Percentiles rank a stretch among this genome's conserved stretches.
These are phyloP conservation scores for Ogataea wickerhamii DNA, from an alignment of 805 yeast species.

Conservation along the genomic window DNA sequence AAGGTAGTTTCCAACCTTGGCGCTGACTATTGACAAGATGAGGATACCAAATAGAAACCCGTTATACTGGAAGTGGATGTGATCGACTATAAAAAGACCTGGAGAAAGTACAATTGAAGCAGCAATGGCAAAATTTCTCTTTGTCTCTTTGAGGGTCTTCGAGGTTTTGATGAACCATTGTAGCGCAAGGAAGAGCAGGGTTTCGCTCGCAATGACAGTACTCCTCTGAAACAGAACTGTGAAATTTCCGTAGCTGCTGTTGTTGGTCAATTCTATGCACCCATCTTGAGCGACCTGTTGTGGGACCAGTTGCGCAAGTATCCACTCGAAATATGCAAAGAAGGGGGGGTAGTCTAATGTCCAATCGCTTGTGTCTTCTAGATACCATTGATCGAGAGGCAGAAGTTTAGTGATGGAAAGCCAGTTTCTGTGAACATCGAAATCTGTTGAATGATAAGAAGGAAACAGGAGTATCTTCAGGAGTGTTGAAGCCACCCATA, in stretches of 20 bases:
- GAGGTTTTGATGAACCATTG: constrained; percentile 65
- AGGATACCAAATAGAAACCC: constrained; percentile 88
- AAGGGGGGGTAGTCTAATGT: constrained; percentile 97
- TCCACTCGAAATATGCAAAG: constrained; percentile 93
- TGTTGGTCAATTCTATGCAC: constrained; percentile 62
- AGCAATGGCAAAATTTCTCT: constrained; percentile 68
- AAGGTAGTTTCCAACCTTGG: constrained; percentile 54
- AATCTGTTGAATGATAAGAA: constrained; percentile 91
- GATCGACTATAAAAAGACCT: constrained; percentile 86
- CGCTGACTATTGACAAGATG: constrained; percentile 68
- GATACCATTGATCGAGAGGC: constrained; percentile 80
- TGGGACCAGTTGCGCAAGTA: constrained; percentile 70
- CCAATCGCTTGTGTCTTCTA: constrained; percentile 79
- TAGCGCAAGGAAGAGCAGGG: constrained; percentile 62
- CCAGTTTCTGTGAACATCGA: constrained; percentile 98
- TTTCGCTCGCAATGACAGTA: constrained; percentile 77
- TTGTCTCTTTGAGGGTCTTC: constrained; percentile 31
- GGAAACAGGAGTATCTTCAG: constrained; percentile 62
- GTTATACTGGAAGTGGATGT: constrained; percentile 95
- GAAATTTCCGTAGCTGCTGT: constrained; percentile 70
- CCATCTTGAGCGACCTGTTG: constrained; percentile 62
- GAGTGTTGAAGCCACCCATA: constrained; percentile 60
- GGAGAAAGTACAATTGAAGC: constrained; percentile 84
- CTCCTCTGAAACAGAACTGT: constrained; percentile 78
- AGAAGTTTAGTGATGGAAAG: constrained; percentile 78